Percentiles rank a stretch among this genome's conserved stretches.
Conservation (phyloP, 2,329 filamentous ascomycete genomes). For the Phoma herbarum region DNA sequence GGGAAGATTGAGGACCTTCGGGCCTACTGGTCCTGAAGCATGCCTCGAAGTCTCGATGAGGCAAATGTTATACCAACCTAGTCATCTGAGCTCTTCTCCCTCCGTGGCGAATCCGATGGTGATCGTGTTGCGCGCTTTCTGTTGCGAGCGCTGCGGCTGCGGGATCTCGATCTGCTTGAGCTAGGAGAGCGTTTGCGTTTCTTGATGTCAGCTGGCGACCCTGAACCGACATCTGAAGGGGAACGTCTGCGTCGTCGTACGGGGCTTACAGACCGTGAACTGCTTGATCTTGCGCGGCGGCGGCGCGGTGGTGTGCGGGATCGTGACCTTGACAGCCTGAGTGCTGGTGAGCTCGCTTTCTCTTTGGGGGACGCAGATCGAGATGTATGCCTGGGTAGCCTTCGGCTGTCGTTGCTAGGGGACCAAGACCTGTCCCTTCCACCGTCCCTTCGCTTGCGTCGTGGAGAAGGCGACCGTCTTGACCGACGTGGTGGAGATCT, state of each 20-base stretch:
- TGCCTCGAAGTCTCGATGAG: not conserved
- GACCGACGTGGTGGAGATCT: conserved; percentile 38
- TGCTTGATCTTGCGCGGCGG: conserved; percentile 49
- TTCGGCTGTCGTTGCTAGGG: conserved; percentile 43
- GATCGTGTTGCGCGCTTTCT: conserved; percentile 34
- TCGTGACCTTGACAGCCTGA: conserved; percentile 53
- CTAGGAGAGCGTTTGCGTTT: conserved; percentile 55
- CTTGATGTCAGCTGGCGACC: conserved; percentile 61
- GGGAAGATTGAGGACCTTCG: not conserved
- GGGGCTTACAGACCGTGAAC: conserved; percentile 51
- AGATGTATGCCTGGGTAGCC: conserved; percentile 52
- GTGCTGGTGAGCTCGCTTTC: conserved; percentile 64
- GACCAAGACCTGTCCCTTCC: conserved; percentile 43
- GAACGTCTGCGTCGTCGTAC: conserved; percentile 57
- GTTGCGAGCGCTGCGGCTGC: conserved; percentile 28
- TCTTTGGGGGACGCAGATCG: conserved; percentile 59
- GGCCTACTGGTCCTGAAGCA: not conserved
- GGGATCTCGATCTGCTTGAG: conserved; percentile 52
- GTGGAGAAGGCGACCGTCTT: conserved; percentile 38
- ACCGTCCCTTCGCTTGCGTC: conserved; percentile 25
- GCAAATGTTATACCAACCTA: conserved; percentile 22
- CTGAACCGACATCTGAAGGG: conserved; percentile 54
- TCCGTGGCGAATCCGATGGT: conserved; percentile 27
- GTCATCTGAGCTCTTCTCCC: conserved; percentile 17
- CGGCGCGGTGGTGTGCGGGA: conserved; percentile 47